Evolutionary conservation across 2,329 filamentous ascomycete genomes (phyloP), one percentile per base, ranked within the genome.

Genomic region (Chrysoporthe cubensis): DNA sequence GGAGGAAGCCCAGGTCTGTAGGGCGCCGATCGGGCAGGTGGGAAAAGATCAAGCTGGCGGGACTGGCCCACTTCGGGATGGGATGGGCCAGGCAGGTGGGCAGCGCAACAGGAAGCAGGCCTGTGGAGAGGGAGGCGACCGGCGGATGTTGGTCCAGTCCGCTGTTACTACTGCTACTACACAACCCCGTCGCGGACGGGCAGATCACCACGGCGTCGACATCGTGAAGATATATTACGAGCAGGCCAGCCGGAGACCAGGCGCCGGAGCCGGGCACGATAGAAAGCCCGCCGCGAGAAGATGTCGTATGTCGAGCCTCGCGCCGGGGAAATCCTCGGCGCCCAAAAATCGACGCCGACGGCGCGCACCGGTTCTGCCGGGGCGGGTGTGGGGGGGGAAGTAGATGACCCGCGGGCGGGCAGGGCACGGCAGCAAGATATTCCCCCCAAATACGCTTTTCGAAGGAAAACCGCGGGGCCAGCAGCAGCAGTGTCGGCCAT

Each of bases 381-480:
- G 50, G 26, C 13, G 14, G 14, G 26, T 26, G 26, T 26, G 26
- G 26, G 26, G 26, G 26, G 26, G 26, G 26, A 26, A 26, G 26
- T 26, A 26, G 26, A 26, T 26, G 26, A 26, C 26, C 26, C 26
- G 26, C 0, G 26, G 26, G 26, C 26, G 26, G 26, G 26, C 26
- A 26, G 26, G 13, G 50, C 13, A 52, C 50, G 50, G 50, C 50
- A 54, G 14, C 50, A 54, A 54, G 50, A 54, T 54, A 26, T 54
- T 54, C 50, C 50, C 13, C 16, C 26, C 26, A 26, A 26, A 26
- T 26, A 26, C 26, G 26, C 26, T 26, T 26, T 26, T 2, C 26
- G 26, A 26, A 26, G 26, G 26, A 26, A 26, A 26, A 26, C 26
- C 26, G 26, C 26, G 26, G 26, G 26, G 26, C 26, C 2, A 26